phyloP scores from a whole-genome alignment of 495 filamentous ascomycete species.

The Xylaria cubensis region DNA sequence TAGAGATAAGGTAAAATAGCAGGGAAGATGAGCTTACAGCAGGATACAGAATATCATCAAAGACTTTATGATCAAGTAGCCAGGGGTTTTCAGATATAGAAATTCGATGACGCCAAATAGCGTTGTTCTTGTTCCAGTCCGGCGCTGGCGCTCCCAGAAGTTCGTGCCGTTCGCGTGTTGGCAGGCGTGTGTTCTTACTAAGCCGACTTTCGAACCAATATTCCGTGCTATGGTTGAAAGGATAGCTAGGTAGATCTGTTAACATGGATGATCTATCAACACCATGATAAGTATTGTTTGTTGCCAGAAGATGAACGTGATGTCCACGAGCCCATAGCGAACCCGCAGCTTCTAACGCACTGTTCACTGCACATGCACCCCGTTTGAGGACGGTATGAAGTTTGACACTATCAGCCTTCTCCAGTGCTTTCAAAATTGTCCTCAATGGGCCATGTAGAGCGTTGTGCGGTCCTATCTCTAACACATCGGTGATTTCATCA shows the following conservation, averaged over 20 bases:
- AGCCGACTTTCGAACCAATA: constrained; percentile 54
- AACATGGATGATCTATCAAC: constrained; percentile 25
- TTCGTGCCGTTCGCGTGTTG: constrained; percentile 46
- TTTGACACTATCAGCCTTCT: not conserved
- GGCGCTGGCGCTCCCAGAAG: constrained; percentile 47
- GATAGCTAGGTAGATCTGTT: constrained; percentile 42
- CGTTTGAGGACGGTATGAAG: constrained; percentile 24
- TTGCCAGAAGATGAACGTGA: constrained; percentile 44
- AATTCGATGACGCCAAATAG: constrained; percentile 55
- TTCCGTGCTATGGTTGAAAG: constrained; percentile 46
- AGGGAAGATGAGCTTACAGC: constrained; percentile 7
- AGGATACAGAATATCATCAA: constrained; percentile 52
- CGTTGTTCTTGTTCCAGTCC: constrained; percentile 42
- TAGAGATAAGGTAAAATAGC: not conserved
- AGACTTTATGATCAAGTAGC: constrained; percentile 51
- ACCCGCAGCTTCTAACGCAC: constrained; percentile 37
- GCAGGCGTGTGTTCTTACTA: constrained; percentile 42
- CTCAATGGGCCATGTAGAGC: constrained; percentile 56
- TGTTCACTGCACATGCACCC: constrained; percentile 26
- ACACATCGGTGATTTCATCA: constrained; percentile 11
- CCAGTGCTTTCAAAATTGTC: constrained; percentile 44
- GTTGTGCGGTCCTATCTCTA: constrained; percentile 31
- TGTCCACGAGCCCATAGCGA: constrained; percentile 43
- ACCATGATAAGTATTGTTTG: constrained; percentile 26
- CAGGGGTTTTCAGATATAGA: constrained; percentile 49